Evolutionary conservation across 805 yeast genomes (phyloP), one percentile per base, ranked within the genome.

Genomic region (Myxozyma kluyveri): DNA sequence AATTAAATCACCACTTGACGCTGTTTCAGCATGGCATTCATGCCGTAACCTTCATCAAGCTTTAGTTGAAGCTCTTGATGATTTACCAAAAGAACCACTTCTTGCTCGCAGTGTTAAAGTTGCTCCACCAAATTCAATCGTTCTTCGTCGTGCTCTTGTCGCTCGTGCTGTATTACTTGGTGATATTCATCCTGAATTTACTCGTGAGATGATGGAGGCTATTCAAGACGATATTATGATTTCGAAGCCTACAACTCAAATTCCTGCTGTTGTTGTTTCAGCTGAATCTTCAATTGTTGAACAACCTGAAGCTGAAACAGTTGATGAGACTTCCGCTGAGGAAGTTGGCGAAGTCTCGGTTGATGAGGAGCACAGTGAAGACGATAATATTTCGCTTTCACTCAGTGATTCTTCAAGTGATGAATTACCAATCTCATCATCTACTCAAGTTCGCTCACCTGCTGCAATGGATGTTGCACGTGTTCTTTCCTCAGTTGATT

Each of bases 11-110:
- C 61, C 64, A 14, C 52, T 67, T 6, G 71, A 68, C 42, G 60
- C 60, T 2, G 42, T 66, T 35, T 65, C 68, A 10, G 64, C 64
- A 12, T 66, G 64, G 65, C 57, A 59, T 50, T 57, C 68, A 7
- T 50, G 60, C 45, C 51, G 59, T 26, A 47, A 55, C 23, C 56
- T 63, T 18, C 62, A 66, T 18, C 53, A 51, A 17, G 62, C 52
- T 14, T 56, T 67, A 33, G 47, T 54, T 21, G 57, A 50, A 27
- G 42, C 45, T 23, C 54, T 63, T 3, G 60, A 49, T 23, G 57
- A 45, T 18, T 29, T 37, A 23, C 50, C 49, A 10, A 50, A 45
- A 12, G 32, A 32, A 2, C 29, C 45, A 6, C 52, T 39, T 27
- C 36, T 41, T 21, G 49, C 44, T 9, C 19, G 40, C 10, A 54